phyloP scores from a whole-genome alignment of 257 asterid species.

The Penstemon newberryi region DNA sequence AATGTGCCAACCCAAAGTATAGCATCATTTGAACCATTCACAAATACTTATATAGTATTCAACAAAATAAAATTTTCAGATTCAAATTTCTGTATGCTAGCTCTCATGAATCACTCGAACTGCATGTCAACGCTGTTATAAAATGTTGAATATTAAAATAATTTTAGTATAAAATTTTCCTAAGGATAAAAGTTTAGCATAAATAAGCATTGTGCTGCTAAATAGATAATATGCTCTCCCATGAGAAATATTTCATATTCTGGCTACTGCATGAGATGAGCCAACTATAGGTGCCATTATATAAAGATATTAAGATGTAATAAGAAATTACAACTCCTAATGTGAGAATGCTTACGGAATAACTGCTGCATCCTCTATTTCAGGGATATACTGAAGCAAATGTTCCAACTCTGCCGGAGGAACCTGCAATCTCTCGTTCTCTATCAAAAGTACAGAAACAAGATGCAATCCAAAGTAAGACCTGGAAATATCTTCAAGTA shows the following conservation, averaged over 20 bases:
- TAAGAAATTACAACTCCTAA: background rate
- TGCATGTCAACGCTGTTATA: too few relatives aligned
- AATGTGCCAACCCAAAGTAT: too few relatives aligned
- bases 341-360: slow-evolving; percentile 64
- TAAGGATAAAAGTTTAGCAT: background rate
- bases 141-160: too few relatives aligned
- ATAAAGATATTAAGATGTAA: background rate
- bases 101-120: too few relatives aligned
- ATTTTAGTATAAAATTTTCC: background rate
- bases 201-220: background rate
- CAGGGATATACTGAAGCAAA: slow-evolving; percentile 76
- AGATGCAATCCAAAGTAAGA: background rate
- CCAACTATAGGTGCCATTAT: background rate
- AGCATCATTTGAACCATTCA: too few relatives aligned
- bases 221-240: background rate
- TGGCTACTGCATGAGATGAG: background rate
- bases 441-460: slow-evolving; percentile 6
- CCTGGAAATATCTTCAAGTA: slow-evolving; percentile 1
- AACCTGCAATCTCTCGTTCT: slow-evolving; percentile 53
- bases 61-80: too few relatives aligned
- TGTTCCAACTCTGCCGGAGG: slow-evolving; percentile 96
- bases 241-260: background rate
- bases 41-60: too few relatives aligned
- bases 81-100: too few relatives aligned
- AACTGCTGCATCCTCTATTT: slow-evolving; percentile 89